phyloP scores from a whole-genome alignment of 1,284 basidiomycete species.

The Porodaedalea pini region DNA sequence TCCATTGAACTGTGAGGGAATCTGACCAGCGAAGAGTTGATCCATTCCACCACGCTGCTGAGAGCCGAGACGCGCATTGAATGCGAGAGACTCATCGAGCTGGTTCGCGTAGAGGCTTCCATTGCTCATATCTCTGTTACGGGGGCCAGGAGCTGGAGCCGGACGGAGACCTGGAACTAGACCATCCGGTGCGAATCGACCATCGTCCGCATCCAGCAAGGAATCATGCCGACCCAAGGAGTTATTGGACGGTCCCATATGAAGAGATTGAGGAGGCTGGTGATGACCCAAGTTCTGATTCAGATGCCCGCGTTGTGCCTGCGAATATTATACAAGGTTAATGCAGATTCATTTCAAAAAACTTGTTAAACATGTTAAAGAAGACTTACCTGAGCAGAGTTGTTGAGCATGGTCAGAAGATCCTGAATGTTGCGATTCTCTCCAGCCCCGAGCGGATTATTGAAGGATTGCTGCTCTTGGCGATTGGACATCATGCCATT shows the following conservation, averaged over 20 bases:
- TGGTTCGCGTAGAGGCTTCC: conserved; percentile 52
- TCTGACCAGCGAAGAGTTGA: conserved; percentile 51
- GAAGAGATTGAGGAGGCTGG: conserved; percentile 29
- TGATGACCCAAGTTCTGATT: conserved; percentile 30
- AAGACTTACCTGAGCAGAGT: conserved; percentile 52
- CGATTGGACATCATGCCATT: conserved; percentile 25
- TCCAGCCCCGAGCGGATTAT: conserved; percentile 35
- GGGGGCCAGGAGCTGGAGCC: conserved; percentile 44
- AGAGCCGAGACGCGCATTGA: conserved; percentile 46
- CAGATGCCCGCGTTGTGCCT: conserved; percentile 32
- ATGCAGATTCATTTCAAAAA: not conserved
- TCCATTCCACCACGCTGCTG: conserved; percentile 52
- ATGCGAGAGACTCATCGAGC: conserved; percentile 48
- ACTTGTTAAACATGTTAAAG: not conserved
- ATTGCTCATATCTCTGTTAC: conserved; percentile 51
- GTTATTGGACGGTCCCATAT: conserved; percentile 9
- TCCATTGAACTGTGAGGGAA: conserved; percentile 46
- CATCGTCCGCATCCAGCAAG: conserved; percentile 68
- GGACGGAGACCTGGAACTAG: conserved; percentile 78
- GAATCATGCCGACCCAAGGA: conserved; percentile 50
- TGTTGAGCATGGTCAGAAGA: conserved; percentile 69
- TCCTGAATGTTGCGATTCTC: conserved; percentile 68
- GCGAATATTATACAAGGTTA: too few relatives aligned
- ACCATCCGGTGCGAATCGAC: conserved; percentile 75
- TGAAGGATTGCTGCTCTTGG: conserved; percentile 40